Base-by-base conservation (phyloP, 1,284 basidiomycete genomes). In the Malassezia equina region DNA sequence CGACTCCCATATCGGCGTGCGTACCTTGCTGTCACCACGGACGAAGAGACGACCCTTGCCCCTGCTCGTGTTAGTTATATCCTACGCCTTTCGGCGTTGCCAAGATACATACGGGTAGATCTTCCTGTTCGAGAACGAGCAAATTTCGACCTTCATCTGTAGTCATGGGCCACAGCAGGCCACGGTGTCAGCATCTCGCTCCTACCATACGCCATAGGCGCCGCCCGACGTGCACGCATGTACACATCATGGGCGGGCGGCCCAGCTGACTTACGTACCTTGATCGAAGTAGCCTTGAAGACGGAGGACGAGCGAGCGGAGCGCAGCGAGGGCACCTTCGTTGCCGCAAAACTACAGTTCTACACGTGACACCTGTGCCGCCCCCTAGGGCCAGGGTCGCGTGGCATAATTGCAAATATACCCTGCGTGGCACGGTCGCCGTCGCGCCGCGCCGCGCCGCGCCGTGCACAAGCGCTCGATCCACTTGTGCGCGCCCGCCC, bases 81-180 rank as follows among this genome's bases (percentile, higher is more conserved):
- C 12, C 28, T 27, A 4, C 36, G 44, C 44, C 12, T 24, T 19
- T 4, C 19, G 27, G 8, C 34, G 12, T 17, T n/a, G 19, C 28
- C 24, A 28, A 3, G 39, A 24, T 40, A 69, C 67, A 64, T 67
- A 69, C 67, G 69, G 71, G 68, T 73, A 73, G 63, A 74, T 71
- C 71, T 70, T 74, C 60, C 64, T 59, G 48, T 69, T 67, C 48
- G 68, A 71, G 70, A 74, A 74, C 41, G 71, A 65, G 65, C 67
- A 70, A 53, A 66, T 69, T 58, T 74, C 71, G 67, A 74, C 69
- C 71, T 74, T 74, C 71, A 74, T 74, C 65, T 65, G 61, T 65
- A 41, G 5, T 33, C n/a, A 46, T 7, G 19, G 21, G 19, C 13
- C 36, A 47, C 25, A 32, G n/a, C 23, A 15, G 40, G 21, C 17